These are phyloP conservation scores for Calonectria crousiana DNA, from an alignment of 2,329 filamentous ascomycete genomes.

Conservation along the genomic window DNA sequence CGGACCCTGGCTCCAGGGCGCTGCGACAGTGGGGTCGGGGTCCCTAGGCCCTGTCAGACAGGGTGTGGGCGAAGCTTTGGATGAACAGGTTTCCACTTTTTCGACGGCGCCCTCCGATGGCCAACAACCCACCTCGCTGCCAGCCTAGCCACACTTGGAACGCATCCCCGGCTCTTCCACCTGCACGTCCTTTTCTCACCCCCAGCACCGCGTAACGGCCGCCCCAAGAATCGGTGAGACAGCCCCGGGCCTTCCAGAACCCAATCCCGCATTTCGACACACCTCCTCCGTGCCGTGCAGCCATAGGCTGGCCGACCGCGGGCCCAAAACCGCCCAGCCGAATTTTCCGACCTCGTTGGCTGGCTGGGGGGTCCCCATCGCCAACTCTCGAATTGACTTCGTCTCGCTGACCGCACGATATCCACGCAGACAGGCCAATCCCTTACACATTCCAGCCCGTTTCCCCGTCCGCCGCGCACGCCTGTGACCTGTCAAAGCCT, in stretches of 20 bases:
- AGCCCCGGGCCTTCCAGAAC: constrained; percentile 15
- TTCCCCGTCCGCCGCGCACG: constrained; percentile 3
- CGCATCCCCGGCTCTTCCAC: constrained; percentile 7
- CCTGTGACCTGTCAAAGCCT: neutral
- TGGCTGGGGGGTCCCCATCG: neutral
- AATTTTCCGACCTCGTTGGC: neutral
- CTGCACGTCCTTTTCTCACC: neutral
- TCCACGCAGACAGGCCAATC: constrained; percentile 19
- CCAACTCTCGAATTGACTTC: neutral
- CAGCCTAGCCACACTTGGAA: constrained; percentile 28
- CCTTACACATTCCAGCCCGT: neutral
- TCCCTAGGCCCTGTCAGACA: neutral
- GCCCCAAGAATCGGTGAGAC: constrained; percentile 6
- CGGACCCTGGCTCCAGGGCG: constrained; percentile 1
- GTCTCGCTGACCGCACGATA: constrained; percentile 14
- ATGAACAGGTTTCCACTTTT: constrained; percentile 25
- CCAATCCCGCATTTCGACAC: neutral
- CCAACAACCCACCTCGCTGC: constrained; percentile 24
- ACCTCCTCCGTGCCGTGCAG: constrained; percentile 1
- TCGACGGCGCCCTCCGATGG: constrained; percentile 40
- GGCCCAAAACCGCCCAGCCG: neutral
- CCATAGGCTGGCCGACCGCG: neutral
- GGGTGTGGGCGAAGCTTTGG: constrained; percentile 9
- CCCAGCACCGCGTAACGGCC: neutral
- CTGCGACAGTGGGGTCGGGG: neutral